These are phyloP conservation scores for Trametes coccinea DNA, from an alignment of 768 basidiomycete species.

Conservation along the genomic window DNA sequence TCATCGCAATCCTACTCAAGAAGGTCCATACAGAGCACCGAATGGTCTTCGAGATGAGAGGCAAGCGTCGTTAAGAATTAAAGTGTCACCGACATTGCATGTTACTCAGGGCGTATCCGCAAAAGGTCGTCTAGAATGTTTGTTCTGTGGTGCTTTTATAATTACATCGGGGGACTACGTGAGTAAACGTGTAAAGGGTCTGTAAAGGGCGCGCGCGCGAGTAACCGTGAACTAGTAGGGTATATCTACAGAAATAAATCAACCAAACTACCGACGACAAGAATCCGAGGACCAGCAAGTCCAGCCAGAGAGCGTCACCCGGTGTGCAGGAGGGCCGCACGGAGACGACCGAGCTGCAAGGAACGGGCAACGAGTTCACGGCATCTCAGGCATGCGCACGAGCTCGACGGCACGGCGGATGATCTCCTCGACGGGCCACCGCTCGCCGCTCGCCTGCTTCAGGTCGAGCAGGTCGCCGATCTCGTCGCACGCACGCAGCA, in stretches of 20 bases:
- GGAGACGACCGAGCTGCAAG: conserved; percentile 2
- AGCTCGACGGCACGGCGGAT: conserved; percentile 73
- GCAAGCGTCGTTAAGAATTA: too few relatives aligned
- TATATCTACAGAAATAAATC: conserved; percentile 19
- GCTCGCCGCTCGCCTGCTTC: conserved; percentile 72
- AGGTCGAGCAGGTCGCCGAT: conserved; percentile 87
- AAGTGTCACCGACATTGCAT: too few relatives aligned
- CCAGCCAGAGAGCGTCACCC: neutral
- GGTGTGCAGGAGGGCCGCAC: neutral
- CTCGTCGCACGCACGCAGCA: conserved; percentile 88
- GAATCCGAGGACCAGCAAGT: neutral
- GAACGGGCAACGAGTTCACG: conserved; percentile 8
- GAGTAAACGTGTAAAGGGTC: neutral
- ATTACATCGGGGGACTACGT: conserved; percentile 6
- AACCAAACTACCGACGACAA: neutral
- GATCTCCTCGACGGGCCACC: conserved; percentile 81
- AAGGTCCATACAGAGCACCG: too few relatives aligned
- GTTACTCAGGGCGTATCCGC: too few relatives aligned
- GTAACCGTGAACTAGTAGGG: conserved; percentile 15
- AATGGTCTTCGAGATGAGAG: too few relatives aligned
- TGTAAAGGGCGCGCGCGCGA: neutral
- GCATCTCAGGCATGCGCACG: conserved; percentile 45
- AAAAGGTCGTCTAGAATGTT: neutral
- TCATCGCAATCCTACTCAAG: too few relatives aligned
- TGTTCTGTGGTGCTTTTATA: neutral